Evolutionary conservation across 495 filamentous ascomycete species (phyloP), one percentile per base, ranked within the genome.

Genomic region (Podospora conica): DNA sequence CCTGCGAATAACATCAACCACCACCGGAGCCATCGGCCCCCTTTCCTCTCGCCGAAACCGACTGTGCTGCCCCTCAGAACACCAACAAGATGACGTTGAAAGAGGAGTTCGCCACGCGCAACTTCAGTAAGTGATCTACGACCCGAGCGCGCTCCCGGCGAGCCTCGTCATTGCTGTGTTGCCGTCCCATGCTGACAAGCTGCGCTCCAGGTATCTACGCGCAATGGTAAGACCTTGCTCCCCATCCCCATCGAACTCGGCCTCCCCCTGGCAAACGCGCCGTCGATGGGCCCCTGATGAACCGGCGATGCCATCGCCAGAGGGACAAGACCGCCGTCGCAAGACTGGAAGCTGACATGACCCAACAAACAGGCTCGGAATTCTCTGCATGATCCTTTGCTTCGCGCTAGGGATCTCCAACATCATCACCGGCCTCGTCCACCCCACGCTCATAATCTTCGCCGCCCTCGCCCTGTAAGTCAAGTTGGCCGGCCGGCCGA

Each of bases 381-480:
- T 99, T 66, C 73, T 98, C 53, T 92, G 89, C 79, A 96, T 99
- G 77, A 82, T 99, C 71, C 86, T 99, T 63, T 97, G 95, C 85
- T 88, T 98, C 72, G 96, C 95, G 20, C 83, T 97, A 21, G 96
- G 96, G 53, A 91, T 99, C 70, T 90, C 94, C 72, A 95, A 96
- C 81, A 87, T 96, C 77, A 83, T 96, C 81, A 79, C 86, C 60
- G 75, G 88, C 57, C 77, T 80, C 67, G 70, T 81, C 59, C 72
- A 90, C 60, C 40, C 40, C 0, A 48, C 40, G 15, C 82, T 91
- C 75, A 91, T 96, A 68, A 80, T 94, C 72, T 96, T 98, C 75
- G 86, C 88, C 71, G 80, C 91, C 57, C 73, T 99, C 57, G 93
- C 90, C 81, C 81, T 98, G 96, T 97, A 84, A 77, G 92, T 70